phyloP scores from a whole-genome alignment of 2,329 filamentous ascomycete genomes.

The Penicillium digitatum region DNA sequence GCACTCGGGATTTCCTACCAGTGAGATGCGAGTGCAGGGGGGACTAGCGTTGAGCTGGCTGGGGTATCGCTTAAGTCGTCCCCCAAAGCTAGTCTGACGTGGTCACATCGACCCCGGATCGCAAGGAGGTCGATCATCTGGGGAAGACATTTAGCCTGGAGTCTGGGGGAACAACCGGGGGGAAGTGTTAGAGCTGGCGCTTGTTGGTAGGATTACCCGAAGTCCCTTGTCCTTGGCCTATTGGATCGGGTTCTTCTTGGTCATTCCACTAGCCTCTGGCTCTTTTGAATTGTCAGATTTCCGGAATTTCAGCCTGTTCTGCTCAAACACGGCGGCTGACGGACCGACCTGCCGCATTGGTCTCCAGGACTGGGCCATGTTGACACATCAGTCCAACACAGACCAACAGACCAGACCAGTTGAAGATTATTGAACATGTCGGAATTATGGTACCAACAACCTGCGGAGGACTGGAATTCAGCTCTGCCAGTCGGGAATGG shows the following conservation, averaged over 20 bases:
- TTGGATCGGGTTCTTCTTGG: neutral
- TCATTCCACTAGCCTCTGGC: neutral
- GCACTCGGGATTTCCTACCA: conserved; percentile 15
- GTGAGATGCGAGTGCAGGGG: conserved; percentile 7
- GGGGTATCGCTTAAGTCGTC: neutral
- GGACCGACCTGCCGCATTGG: conserved; percentile 1
- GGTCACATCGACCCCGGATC: neutral
- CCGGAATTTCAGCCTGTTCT: neutral
- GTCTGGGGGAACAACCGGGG: conserved; percentile 1
- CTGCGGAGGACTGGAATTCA: conserved; percentile 36
- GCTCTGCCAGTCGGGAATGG: conserved; percentile 51
- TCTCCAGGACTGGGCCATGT: neutral
- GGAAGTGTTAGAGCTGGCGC: neutral
- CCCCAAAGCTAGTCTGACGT: neutral
- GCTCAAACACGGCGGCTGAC: neutral
- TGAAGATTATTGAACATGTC: conserved; percentile 14
- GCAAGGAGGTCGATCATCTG: neutral
- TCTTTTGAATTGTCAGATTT: neutral
- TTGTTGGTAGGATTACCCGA: neutral
- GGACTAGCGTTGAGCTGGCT: neutral
- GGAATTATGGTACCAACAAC: conserved; percentile 29
- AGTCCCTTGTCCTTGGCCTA: neutral
- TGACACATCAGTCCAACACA: neutral
- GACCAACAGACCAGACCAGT: neutral
- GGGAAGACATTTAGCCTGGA: conserved; percentile 6